A percentile compares a stretch with the other conserved stretches of the same genome.
phyloP scores from a whole-genome alignment of 345 rosid genomes.

The Cochlearia excelsa region DNA sequence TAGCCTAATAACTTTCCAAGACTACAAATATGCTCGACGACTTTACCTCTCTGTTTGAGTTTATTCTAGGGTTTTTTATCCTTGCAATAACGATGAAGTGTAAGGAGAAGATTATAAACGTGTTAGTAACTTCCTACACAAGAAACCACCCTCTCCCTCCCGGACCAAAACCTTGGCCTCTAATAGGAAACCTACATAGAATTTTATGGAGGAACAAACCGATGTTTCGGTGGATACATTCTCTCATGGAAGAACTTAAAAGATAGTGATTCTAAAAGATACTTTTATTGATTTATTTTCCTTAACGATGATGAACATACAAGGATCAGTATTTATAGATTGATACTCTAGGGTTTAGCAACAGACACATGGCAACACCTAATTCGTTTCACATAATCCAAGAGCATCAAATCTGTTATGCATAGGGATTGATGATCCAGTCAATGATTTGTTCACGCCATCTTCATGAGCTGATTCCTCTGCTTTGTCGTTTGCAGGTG shows the following conservation, averaged over 20 bases:
- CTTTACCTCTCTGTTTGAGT: not conserved
- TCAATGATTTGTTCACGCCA: too few relatives aligned
- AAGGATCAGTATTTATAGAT: too few relatives aligned
- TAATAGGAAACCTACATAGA: conserved; percentile 41
- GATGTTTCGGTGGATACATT: conserved; percentile 39
- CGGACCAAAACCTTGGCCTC: conserved; percentile 42
- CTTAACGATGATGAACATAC: too few relatives aligned
- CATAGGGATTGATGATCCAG: too few relatives aligned
- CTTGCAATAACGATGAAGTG: conserved; percentile 11
- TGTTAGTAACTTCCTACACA: not conserved
- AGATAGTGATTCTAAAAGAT: too few relatives aligned
- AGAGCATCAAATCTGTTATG: too few relatives aligned
- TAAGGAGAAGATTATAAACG: not conserved
- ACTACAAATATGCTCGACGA: conserved; percentile 15
- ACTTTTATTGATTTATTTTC: too few relatives aligned
- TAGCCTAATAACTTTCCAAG: not conserved
- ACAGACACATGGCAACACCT: too few relatives aligned
- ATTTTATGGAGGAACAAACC: conserved; percentile 36
- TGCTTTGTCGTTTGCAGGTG: too few relatives aligned
- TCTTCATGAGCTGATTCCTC: too few relatives aligned
- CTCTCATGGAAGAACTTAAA: conserved; percentile 43
- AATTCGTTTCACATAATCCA: too few relatives aligned
- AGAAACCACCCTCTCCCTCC: conserved; percentile 40
- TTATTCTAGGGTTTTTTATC: conserved; percentile 7
- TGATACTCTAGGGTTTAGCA: too few relatives aligned